Evolutionary conservation across 345 rosid species (phyloP), one percentile per base, ranked within the genome.

Genomic region (Ceriops zippeliana): DNA sequence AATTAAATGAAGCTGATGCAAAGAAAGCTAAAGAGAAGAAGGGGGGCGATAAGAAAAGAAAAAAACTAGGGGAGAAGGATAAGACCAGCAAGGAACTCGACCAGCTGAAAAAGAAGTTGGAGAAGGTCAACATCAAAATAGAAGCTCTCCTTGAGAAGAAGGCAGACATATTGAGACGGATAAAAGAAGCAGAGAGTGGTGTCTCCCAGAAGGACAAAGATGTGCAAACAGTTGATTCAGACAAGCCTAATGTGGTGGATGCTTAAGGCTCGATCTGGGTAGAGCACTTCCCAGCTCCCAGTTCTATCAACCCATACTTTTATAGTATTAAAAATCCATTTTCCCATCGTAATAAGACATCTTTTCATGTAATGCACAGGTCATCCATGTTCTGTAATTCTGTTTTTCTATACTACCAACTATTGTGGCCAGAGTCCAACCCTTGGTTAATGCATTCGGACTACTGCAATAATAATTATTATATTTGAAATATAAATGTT

Each of bases 91-190:
- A 70, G 73, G 85, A 74, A 71, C 30, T 81, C 13, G 83, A 58
- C 66, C 81, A 83, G 76, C 82, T 87, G 58, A 84, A 84, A 62
- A 56, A 42, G 71, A 83, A 86, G 80, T 35, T 89, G 57, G 87
- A 86, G 79, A 85, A 83, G 70, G 75, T 89, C 7, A 78, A 90
- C 75, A 85, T 31, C 59, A 82, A 84, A 80, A 79, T 90, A 34
- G 80, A 79, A 69, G 76, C 83, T 30, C 76, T 87, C 42, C 51
- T 79, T 65, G 85, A 83, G 81, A 22, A 80, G 35, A 86, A 89
- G 61, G 74, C 67, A 0, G 86, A 77, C 17, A 81, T 87, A 34
- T 26, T 75, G 87, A 81, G 80, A 76, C 87, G 85, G 78, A 84
- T 89, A 73, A 76, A 82, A 80, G 90, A 80, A 67, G 83, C 86